A percentile compares a stretch with the other conserved stretches of the same genome.
Conservation (phyloP, 164 flowering plant genomes). For the Vitis cinerea region DNA sequence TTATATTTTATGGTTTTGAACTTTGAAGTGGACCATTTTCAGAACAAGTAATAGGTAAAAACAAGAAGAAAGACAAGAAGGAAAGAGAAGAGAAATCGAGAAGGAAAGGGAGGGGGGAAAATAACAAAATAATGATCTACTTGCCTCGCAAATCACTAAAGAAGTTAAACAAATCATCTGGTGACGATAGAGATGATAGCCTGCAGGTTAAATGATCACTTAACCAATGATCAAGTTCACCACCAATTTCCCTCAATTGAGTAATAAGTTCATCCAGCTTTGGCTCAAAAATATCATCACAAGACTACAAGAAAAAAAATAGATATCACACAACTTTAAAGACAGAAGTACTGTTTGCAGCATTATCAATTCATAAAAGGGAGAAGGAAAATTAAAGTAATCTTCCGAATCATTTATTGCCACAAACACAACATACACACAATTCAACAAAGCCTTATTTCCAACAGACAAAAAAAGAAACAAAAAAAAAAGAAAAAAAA, state of each 20-base stretch:
- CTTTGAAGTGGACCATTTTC: not conserved
- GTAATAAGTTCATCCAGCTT: constrained; percentile 58
- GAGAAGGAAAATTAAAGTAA: no score
- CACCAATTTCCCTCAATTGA: constrained; percentile 61
- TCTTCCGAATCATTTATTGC: no score
- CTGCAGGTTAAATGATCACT: constrained; percentile 51
- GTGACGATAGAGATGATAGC: constrained; percentile 55
- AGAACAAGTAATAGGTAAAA: not conserved
- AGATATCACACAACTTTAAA: not conserved
- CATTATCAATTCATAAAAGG: not conserved
- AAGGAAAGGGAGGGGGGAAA: not conserved
- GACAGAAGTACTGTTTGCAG: not conserved
- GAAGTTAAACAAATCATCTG: constrained; percentile 89
- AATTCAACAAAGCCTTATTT: no score
- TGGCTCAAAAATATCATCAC: constrained; percentile 83
- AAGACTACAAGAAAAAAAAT: constrained; percentile 44
- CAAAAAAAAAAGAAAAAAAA: no score
- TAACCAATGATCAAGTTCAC: constrained; percentile 48
- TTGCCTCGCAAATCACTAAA: constrained; percentile 67
- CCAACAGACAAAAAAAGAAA: no score
- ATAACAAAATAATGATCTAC: constrained; percentile 5
- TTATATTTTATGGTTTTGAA: not conserved
- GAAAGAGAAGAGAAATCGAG: not conserved
- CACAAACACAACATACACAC: no score
- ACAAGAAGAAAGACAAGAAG: not conserved